Conservation (phyloP, 768 basidiomycete species). For the Russula earlei region DNA sequence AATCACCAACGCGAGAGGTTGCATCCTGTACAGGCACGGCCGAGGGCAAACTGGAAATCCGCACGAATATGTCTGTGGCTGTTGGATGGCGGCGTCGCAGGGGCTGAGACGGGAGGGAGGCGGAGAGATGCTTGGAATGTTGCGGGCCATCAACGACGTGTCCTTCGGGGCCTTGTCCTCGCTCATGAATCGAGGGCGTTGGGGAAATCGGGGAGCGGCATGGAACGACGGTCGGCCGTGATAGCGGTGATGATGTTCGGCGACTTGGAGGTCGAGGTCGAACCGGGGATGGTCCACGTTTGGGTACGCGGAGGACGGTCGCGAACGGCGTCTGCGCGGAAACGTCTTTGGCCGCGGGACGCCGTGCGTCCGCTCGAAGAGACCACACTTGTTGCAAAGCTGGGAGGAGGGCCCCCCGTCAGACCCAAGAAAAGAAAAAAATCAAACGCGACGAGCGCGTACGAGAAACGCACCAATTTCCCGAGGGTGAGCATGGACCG, state of each 20-base stretch:
- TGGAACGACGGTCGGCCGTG: background rate
- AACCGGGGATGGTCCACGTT: background rate
- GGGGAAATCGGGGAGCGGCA: background rate
- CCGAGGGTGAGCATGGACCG: conserved; percentile 65
- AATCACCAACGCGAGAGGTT: background rate
- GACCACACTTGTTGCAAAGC: conserved; percentile 52
- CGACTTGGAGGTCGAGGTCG: too few species aligned
- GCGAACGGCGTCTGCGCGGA: background rate
- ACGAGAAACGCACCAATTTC: conserved; percentile 51
- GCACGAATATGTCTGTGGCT: background rate
- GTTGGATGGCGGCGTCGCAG: background rate
- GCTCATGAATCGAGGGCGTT: background rate
- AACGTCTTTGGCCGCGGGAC: conserved; percentile 43
- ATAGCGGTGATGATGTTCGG: background rate
- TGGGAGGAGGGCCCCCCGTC: too few species aligned
- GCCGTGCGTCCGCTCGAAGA: conserved; percentile 73
- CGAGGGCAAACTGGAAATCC: background rate
- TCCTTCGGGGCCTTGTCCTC: background rate
- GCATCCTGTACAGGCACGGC: background rate
- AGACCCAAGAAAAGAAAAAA: too few species aligned
- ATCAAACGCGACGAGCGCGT: background rate
- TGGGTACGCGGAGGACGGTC: background rate
- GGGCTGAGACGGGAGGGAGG: background rate
- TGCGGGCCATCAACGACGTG: background rate
- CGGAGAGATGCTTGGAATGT: background rate